These are phyloP conservation scores for Diaporthe sp. DNA, from an alignment of 2,329 filamentous ascomycete genomes.

Conservation along the genomic window DNA sequence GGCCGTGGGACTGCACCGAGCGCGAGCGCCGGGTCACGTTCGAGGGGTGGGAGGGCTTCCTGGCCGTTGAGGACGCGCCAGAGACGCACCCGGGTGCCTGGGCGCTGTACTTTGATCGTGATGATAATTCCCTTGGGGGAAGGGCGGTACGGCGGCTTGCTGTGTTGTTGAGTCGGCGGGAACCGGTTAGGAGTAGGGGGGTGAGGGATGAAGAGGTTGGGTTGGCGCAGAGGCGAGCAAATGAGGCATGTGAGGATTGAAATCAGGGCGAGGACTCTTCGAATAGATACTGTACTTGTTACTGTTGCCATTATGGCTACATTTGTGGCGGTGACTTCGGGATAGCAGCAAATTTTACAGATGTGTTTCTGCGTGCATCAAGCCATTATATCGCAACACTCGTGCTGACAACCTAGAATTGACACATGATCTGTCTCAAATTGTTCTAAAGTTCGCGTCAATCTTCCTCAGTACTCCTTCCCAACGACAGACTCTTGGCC, in stretches of 20 bases:
- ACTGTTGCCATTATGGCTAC: not conserved
- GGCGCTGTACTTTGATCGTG: not conserved
- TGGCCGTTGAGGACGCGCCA: not conserved
- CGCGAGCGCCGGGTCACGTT: not conserved
- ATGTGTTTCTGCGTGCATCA: too few species aligned
- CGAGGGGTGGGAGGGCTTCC: constrained; percentile 3
- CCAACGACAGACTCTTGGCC: too few species aligned
- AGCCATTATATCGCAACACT: too few species aligned
- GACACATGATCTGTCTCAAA: too few species aligned
- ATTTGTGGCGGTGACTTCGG: not conserved
- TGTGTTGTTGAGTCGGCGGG: not conserved
- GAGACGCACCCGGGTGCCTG: not conserved
- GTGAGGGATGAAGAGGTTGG: not conserved
- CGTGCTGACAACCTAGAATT: too few species aligned
- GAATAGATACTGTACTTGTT: too few species aligned
- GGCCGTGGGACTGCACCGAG: constrained; percentile 12
- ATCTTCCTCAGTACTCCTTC: too few species aligned
- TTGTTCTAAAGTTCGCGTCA: too few species aligned
- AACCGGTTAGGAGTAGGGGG: not conserved
- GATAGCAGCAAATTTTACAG: too few species aligned
- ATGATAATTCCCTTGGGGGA: not conserved
- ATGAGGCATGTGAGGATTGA: not conserved
- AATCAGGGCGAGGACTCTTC: not conserved
- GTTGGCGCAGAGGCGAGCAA: not conserved
- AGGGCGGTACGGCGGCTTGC: not conserved